Percentiles rank a stretch among this genome's conserved stretches.
These are phyloP conservation scores for Prunus persica DNA, from an alignment of 306 rosid species.

Conservation along the genomic window DNA sequence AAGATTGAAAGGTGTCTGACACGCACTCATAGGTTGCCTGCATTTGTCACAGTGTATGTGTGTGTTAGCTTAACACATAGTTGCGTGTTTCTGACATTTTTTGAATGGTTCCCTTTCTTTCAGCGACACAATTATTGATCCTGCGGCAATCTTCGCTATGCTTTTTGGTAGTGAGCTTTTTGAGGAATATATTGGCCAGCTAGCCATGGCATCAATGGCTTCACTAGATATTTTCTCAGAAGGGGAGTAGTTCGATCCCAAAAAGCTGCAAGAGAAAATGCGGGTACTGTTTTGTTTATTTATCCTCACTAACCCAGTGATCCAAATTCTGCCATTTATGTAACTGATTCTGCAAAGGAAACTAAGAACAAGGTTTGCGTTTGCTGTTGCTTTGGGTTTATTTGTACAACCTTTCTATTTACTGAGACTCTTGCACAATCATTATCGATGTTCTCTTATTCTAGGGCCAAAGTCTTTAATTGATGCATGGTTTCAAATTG, in stretches of 20 bases:
- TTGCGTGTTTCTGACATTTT: conserved; percentile 19
- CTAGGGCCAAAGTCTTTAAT: too few species aligned
- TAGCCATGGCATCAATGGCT: conserved; percentile 99
- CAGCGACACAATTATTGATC: conserved; percentile 94
- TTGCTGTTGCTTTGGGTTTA: too few species aligned
- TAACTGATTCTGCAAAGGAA: conserved; percentile 85
- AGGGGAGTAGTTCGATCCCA: conserved; percentile 84
- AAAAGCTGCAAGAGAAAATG: conserved; percentile 91
- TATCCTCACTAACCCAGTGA: conserved; percentile 54
- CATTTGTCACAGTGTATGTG: not conserved
- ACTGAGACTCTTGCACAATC: too few species aligned
- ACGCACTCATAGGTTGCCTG: not conserved
- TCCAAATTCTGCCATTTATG: conserved; percentile 96
- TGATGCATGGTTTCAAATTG: too few species aligned
- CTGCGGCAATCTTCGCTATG: conserved; percentile 99
- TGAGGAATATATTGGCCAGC: conserved; percentile 94
- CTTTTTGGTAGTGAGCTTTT: conserved; percentile 98
- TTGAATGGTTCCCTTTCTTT: conserved; percentile 12
- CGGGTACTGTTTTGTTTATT: conserved; percentile 45
- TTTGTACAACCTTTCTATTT: too few species aligned
- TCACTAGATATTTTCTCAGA: conserved; percentile 79
- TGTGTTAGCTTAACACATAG: not conserved
- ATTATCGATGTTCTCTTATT: too few species aligned
- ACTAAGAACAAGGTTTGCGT: conserved; percentile 70
- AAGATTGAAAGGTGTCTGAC: conserved; percentile 15